Base-by-base conservation (phyloP, 2,329 filamentous ascomycete genomes). In the Clarireedia monteithiana region DNA sequence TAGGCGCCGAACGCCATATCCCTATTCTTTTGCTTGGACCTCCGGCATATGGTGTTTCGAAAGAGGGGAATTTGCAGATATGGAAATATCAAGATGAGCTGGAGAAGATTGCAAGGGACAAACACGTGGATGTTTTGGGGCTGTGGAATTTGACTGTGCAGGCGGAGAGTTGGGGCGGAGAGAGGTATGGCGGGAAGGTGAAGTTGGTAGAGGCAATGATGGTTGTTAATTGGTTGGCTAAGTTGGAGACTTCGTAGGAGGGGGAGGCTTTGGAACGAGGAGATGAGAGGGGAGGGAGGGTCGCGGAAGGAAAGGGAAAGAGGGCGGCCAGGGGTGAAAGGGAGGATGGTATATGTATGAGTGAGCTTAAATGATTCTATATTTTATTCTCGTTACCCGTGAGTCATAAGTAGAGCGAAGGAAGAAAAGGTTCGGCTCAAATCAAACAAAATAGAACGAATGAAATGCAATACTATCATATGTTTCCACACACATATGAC, bases 91-190 rank as follows among this genome's bases (percentile, higher is more conserved):
- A 69, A 6, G 57, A 69, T 6, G 66, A 71, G 49, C 68, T 73
- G 38, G 60, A 17, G 52, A 36, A 56, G 61, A 44, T 69, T 24
- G 72, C 73, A 1, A 65, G 59, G 20, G 60, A 63, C 6, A 68
- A 67, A 56, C 68, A 69, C 20, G 65, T 75, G 55, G 74, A 76
- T 50, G 63, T 71, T 17, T 59, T 77, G 51, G 68, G 68, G 9
- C 68, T 76, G 68, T 75, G 71, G 60, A 76, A 75, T 63, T 62
- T 72, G 50, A 75, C 73, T 0, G 57, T 73, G 39, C 71, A 74
- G 57, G 72, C 70, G 12, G 64, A 62, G 10, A 72, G 68, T 53
- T 68, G 60, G 62, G 71, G 74, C 62, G 73, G 72, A 2, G 63
- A 65, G 48, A 61, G 60, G 51, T 74, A 72, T 61, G 72, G 70